These are phyloP conservation scores for Phaeosphaeria sp. DNA, from an alignment of 2,329 filamentous ascomycete species.

Conservation along the genomic window DNA sequence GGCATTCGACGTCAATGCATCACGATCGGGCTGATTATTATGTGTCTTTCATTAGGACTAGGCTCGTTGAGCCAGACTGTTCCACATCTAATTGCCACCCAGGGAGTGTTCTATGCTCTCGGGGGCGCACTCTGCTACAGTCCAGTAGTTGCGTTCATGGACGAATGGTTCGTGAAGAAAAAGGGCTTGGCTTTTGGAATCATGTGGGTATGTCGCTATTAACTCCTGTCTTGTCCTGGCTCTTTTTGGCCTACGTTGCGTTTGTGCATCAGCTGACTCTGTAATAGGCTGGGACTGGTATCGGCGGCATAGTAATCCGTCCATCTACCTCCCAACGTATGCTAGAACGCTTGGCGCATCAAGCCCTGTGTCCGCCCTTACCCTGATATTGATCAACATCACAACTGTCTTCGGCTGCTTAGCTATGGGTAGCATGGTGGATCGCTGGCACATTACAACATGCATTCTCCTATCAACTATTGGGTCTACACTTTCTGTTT, in stretches of 20 bases:
- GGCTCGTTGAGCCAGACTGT: constrained; percentile 60
- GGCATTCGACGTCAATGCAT: constrained; percentile 36
- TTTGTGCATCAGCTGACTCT: not conserved
- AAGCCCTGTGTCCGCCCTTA: constrained; percentile 31
- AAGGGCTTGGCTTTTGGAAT: constrained; percentile 69
- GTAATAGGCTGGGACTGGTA: constrained; percentile 43
- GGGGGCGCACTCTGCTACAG: constrained; percentile 64
- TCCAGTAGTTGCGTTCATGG: constrained; percentile 64
- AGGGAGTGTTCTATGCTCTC: constrained; percentile 67
- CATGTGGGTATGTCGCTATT: constrained; percentile 55
- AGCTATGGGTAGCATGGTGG: constrained; percentile 46
- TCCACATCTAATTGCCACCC: constrained; percentile 63
- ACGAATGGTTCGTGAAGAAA: constrained; percentile 67
- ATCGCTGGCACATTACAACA: constrained; percentile 50
- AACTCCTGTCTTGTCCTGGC: too few species aligned
- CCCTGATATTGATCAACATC: constrained; percentile 44
- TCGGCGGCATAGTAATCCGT: constrained; percentile 53
- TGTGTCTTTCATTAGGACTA: constrained; percentile 20
- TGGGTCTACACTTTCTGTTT: constrained; percentile 48
- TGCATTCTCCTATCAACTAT: constrained; percentile 50
- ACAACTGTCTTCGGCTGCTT: constrained; percentile 43
- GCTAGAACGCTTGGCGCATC: constrained; percentile 37
- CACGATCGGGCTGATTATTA: constrained; percentile 44
- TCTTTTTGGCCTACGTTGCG: too few species aligned
- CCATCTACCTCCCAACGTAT: constrained; percentile 47